These are phyloP conservation scores for Medicago arabica DNA, from an alignment of 306 rosid genomes.

Conservation along the genomic window DNA sequence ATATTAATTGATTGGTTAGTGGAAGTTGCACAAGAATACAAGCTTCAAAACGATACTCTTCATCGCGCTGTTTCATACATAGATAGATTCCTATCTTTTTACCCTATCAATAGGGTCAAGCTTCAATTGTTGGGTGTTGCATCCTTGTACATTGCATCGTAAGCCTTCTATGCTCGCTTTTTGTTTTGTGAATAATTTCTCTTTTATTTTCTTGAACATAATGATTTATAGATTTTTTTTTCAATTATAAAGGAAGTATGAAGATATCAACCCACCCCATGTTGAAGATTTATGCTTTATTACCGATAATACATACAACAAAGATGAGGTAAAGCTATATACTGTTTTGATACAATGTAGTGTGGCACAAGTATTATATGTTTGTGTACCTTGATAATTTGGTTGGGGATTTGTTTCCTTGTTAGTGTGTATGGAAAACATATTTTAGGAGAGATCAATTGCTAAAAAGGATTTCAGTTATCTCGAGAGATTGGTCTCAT, in stretches of 20 bases:
- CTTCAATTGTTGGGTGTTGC: conserved; percentile 81
- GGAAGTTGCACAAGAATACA: conserved; percentile 73
- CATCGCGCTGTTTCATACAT: conserved; percentile 64
- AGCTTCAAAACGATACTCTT: conserved; percentile 71
- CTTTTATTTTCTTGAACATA: background rate
- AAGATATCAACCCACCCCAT: conserved; percentile 74
- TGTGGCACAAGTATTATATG: background rate
- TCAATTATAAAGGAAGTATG: conserved; percentile 63
- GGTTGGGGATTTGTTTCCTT: background rate
- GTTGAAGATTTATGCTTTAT: conserved; percentile 73
- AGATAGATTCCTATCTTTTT: conserved; percentile 63
- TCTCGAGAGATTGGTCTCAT: background rate
- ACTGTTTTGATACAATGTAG: background rate
- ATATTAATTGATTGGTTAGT: conserved; percentile 83
- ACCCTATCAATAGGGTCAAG: conserved; percentile 40
- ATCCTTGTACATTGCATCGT: conserved; percentile 79
- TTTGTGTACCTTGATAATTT: background rate
- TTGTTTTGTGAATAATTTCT: background rate
- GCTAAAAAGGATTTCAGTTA: too few relatives aligned
- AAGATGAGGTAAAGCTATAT: conserved; percentile 55
- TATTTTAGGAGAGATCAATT: background rate
- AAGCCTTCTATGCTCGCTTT: conserved; percentile 31
- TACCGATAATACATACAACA: conserved; percentile 65
- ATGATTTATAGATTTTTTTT: background rate
- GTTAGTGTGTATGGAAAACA: background rate